Percentiles rank a stretch among this genome's conserved stretches.
phyloP scores from a whole-genome alignment of 2,329 filamentous ascomycete genomes.

The Apiospora pterosperma region DNA sequence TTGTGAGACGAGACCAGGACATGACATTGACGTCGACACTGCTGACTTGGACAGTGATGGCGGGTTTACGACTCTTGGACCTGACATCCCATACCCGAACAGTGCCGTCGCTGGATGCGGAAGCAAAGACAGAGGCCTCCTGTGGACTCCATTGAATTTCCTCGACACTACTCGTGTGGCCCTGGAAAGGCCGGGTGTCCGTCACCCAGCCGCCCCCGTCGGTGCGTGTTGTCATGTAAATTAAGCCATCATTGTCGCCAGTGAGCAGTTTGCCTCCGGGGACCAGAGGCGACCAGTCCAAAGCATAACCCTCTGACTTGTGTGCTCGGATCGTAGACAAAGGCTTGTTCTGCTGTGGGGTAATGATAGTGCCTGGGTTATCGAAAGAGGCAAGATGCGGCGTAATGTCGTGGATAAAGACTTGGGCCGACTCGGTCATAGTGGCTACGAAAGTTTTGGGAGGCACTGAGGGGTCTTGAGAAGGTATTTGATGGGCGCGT shows the following conservation, averaged over 20 bases:
- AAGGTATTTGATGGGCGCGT: constrained; percentile 76
- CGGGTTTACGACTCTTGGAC: constrained; percentile 84
- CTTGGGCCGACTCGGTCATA: constrained; percentile 85
- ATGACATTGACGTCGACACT: constrained; percentile 91
- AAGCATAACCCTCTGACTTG: constrained; percentile 87
- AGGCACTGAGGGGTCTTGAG: constrained; percentile 65
- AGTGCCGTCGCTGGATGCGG: constrained; percentile 88
- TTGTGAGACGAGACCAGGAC: constrained; percentile 87
- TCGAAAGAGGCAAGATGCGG: constrained; percentile 88
- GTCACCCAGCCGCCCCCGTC: constrained; percentile 88
- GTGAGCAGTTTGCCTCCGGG: constrained; percentile 83
- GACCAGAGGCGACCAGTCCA: constrained; percentile 91
- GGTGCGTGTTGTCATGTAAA: constrained; percentile 82
- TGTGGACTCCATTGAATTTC: constrained; percentile 96
- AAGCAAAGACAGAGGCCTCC: constrained; percentile 91
- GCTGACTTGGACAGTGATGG: constrained; percentile 81
- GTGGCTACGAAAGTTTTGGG: constrained; percentile 81
- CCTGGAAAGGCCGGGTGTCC: constrained; percentile 77
- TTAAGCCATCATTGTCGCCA: constrained; percentile 85
- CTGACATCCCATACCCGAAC: constrained; percentile 95
- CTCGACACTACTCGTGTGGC: constrained; percentile 83
- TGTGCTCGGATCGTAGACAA: constrained; percentile 85
- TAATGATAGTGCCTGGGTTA: constrained; percentile 76
- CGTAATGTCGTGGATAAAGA: constrained; percentile 92
- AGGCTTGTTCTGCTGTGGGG: constrained; percentile 83